Evolutionary conservation across 805 yeast species (phyloP), one percentile per base, ranked within the genome.

Genomic region (Metschnikowia cerradonensis): DNA sequence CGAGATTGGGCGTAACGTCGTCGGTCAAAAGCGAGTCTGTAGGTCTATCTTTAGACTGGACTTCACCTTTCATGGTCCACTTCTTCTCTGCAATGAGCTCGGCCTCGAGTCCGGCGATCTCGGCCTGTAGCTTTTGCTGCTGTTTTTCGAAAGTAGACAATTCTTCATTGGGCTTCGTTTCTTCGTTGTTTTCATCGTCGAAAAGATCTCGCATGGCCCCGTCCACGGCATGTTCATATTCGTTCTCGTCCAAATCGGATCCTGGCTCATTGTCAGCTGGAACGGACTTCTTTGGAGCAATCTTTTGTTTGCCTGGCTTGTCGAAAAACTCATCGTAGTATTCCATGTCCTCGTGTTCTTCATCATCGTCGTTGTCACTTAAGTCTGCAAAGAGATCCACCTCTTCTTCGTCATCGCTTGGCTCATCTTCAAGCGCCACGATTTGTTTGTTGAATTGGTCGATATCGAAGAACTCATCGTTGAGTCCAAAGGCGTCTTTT

Each of bases 31-130:
- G 73, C 1, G 97, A 85, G 71, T 94, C 97, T 41, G 76, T 74
- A 6, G 96, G 96, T 64, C 99, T 79, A 57, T 85, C 86, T 54
- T 79, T 82, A 1, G 90, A 88, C 51, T 80, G 79, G 1, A 89
- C 90, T 70, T 94, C 99, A 70, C 99, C 99, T 60, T 84, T 86
- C 81, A 92, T 78, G 6, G 96, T 83, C 99, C 99, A 92, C 61
- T 83, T 83, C 72, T 94, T 92, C 51, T 86, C 92, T 3, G 91
- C 94, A 31, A 92, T 83, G 15, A 94, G 84, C 65, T 91, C 97
- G 41, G 83, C 81, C 69, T 92, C 99, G 45, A 91, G 74, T 58
- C 79, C 76, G 34, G 79, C 79, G 53, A 94, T 94, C 67, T 94
- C 96, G 34, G 79, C 76, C 60, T 84, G 88, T 23, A 94, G 74